Evolutionary conservation across 2,329 filamentous ascomycete species (phyloP), one percentile per base, ranked within the genome.

Genomic region (Huntiella abstrusa): DNA sequence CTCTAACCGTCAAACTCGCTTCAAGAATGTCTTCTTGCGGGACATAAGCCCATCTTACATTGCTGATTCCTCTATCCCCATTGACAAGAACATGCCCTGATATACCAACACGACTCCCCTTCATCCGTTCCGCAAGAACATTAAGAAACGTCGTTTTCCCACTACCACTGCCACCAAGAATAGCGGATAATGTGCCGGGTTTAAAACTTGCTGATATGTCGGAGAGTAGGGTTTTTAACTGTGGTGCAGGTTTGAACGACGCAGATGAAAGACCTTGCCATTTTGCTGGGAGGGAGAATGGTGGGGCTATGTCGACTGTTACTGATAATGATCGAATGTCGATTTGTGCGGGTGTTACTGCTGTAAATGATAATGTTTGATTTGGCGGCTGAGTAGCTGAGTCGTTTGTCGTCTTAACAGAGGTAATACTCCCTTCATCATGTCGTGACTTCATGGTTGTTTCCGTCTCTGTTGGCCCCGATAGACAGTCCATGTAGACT

Each of bases 1-100:
- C 82, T 34, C 81, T 68, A 8, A 86, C 81, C 0, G 81, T 87
- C 49, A 87, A 61, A 0, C 78, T 80, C 0, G 81, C 77, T 1
- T 85, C 64, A 1, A 87, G 63, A 11, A 85, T 69, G 55, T 87
- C 82, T 53, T 85, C 78, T 56, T 86, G 79, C 68, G 80, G 81
- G 15, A 82, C 80, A 63, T 85, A 83, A 43, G 77, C 71, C 58
- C 77, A 71, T 44, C 77, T 63, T 41, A 79, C 63, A 47, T 63
- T 65, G 19, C 69, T 62, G 4, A 76, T 64, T 1, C 73, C 68
- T 17, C 64, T 53, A 34, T 62, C 59, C 1, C 69, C 71, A 55
- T 83, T 84, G 60, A 82, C 84, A 0, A 67, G 70, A 0, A 68
- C 69, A 3, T 59, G 57, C 0, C 81, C 80, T 3, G 66, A 62